Base-by-base conservation (phyloP, 345 rosid genomes). In the Microcos paniculata region DNA sequence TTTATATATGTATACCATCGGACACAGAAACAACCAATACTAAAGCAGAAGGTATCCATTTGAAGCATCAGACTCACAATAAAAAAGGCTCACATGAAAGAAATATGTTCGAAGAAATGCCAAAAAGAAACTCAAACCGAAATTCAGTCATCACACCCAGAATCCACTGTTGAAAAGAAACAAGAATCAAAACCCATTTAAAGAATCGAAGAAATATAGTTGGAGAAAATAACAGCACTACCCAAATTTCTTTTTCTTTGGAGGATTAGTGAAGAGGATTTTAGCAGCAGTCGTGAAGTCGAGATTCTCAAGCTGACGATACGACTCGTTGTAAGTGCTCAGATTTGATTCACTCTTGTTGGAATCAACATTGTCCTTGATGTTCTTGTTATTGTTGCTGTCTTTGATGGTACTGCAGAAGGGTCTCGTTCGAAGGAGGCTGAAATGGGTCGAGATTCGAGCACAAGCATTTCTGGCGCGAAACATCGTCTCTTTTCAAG, bases 161-260 rank as follows among this genome's bases (percentile, higher is more conserved):
- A 6, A 68, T 43, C 24, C 12, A 59, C n/a, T 21, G 19, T 65
- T 21, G 11, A 42, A 43, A 13, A 31, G 21, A 4, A n/a, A n/a
- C 6, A 42, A 21, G 0, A 0, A 30, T 4, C 6, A n/a, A 75
- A 71, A 49, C 58, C 33, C 71, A 46, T 30, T 14, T 52, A 48
- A 16, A 61, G 57, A 38, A 4, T 26, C 28, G 64, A 21, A 11
- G 49, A 24, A 73, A 56, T 18, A 8, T 71, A 65, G 53, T 45
- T 26, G 55, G 49, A 13, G 57, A 63, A 72, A 48, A 62, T 19
- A 68, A 65, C 18, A 33, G 18, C 24, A 74, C 58, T 90, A 96
- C 98, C 98, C 99, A 59, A 93, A 92, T 75, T 90, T 85, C 79
- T 85, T 89, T 71, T 84, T 85, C 77, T 86, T 92, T 2, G 93